Percentiles rank a stretch among this genome's conserved stretches.
Conservation (phyloP, 768 basidiomycete genomes). For the Hygrophorus pudorinus region DNA sequence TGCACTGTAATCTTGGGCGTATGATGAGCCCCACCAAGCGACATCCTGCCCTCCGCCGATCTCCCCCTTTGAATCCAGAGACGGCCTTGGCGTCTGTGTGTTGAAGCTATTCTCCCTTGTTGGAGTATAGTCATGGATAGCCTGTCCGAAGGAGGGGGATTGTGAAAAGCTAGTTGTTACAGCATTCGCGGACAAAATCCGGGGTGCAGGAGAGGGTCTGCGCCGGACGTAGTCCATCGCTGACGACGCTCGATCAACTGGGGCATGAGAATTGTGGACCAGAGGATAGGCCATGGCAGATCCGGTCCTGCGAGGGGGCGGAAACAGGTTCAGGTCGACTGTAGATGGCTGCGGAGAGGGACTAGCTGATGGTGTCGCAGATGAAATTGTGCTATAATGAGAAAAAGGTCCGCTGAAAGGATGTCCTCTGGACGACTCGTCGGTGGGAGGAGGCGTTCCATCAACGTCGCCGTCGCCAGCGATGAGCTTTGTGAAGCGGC, state of each 20-base stretch:
- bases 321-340: conserved; percentile 28
- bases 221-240: conserved; percentile 66
- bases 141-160: conserved; percentile 23
- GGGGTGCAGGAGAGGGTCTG: conserved; percentile 43
- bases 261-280: conserved; percentile 33
- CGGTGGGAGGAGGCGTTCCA: conserved; percentile 28
- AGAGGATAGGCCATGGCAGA: conserved; percentile 58
- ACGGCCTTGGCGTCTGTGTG: conserved; percentile 22
- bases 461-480: conserved; percentile 69
- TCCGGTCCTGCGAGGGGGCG: conserved; percentile 46
- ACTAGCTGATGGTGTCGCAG: conserved; percentile 60
- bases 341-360: conserved; percentile 65
- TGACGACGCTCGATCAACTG: conserved; percentile 65
- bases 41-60: conserved; percentile 25
- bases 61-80: conserved; percentile 11
- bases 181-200: conserved; percentile 43
- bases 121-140: conserved; percentile 13
- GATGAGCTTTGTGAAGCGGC: conserved; percentile 87
- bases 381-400: conserved; percentile 88
- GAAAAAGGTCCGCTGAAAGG: conserved; percentile 75
- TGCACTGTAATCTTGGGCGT: conserved; percentile 22
- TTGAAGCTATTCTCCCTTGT: conserved; percentile 22
- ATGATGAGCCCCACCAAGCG: conserved; percentile 45
- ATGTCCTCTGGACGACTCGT: conserved; percentile 27
- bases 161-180: conserved; percentile 42